phyloP scores from a whole-genome alignment of 1,284 basidiomycete genomes.

The Boletellus deceptivus region DNA sequence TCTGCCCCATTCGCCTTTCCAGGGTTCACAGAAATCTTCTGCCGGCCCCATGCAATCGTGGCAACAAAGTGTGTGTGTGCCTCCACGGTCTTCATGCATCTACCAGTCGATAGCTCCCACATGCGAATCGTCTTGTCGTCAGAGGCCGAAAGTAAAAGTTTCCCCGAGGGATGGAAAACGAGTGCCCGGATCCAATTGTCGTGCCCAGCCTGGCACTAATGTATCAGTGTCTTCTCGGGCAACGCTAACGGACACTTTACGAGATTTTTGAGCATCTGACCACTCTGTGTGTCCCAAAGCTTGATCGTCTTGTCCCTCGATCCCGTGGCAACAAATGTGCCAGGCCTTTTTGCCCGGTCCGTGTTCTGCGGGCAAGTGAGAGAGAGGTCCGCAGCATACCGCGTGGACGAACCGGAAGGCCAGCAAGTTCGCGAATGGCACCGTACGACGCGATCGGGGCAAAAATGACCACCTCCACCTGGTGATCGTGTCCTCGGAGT shows the following conservation, averaged over 20 bases:
- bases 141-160: constrained; percentile 82
- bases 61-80: constrained; percentile 86
- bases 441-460: constrained; percentile 74
- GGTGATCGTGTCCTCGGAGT: constrained; percentile 85
- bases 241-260: constrained; percentile 32
- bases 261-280: constrained; percentile 68
- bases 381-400: constrained; percentile 5
- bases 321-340: constrained; percentile 74
- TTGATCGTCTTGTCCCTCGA: constrained; percentile 87
- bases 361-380: constrained; percentile 37
- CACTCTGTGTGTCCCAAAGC: constrained; percentile 80
- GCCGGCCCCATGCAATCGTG: constrained; percentile 79
- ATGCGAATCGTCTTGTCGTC: constrained; percentile 90
- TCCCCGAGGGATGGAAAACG: constrained; percentile 84
- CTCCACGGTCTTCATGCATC: constrained; percentile 81
- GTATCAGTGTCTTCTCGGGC: constrained; percentile 11
- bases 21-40: constrained; percentile 34
- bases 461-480: constrained; percentile 82
- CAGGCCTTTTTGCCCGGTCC: constrained; percentile 44
- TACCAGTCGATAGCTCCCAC: constrained; percentile 83
- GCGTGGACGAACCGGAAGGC: constrained; percentile 52
- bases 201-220: constrained; percentile 56
- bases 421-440: constrained; percentile 76
- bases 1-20: constrained; percentile 40
- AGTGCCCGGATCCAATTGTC: constrained; percentile 85